A percentile compares a stretch with the other conserved stretches of the same genome.
phyloP scores from a whole-genome alignment of 176 grass and related monocot species.

The Miscanthus lutarioriparius region DNA sequence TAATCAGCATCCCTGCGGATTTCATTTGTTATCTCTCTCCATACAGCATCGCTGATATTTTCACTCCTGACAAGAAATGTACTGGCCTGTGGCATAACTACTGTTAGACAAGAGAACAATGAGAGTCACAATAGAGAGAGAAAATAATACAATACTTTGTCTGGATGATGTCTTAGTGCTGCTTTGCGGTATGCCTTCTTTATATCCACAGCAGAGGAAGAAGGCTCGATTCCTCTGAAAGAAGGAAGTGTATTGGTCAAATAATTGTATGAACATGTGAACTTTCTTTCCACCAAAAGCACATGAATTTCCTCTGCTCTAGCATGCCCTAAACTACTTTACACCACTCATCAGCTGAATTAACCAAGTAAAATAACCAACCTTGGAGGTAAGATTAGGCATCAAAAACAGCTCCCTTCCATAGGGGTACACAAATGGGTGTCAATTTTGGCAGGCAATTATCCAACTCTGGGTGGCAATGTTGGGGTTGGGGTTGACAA shows the following conservation, averaged over 20 bases:
- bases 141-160: conserved; percentile 53
- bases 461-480: conserved; percentile 18
- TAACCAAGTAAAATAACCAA: background rate
- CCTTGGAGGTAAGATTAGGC: conserved; percentile 15
- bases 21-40: conserved; percentile 48
- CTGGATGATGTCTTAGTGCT: conserved; percentile 83
- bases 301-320: background rate
- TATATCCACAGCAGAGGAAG: conserved; percentile 68
- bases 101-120: conserved; percentile 34
- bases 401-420: background rate
- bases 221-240: conserved; percentile 72
- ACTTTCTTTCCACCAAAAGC: conserved; percentile 3
- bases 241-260: conserved; percentile 20
- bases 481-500: background rate
- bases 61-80: conserved; percentile 76
- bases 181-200: conserved; percentile 91
- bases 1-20: conserved; percentile 77
- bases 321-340: conserved; percentile 6
- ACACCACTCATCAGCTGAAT: conserved; percentile 4
- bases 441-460: background rate
- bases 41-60: conserved; percentile 56
- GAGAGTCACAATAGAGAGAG: conserved; percentile 24
- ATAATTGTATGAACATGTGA: conserved; percentile 2
- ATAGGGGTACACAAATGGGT: background rate
- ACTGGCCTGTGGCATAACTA: conserved; percentile 54